Evolutionary conservation across 371 early-diverging fungal species (phyloP), one percentile per base, ranked within the genome.

Genomic region (Paramicrosporidium saccamoebae): DNA sequence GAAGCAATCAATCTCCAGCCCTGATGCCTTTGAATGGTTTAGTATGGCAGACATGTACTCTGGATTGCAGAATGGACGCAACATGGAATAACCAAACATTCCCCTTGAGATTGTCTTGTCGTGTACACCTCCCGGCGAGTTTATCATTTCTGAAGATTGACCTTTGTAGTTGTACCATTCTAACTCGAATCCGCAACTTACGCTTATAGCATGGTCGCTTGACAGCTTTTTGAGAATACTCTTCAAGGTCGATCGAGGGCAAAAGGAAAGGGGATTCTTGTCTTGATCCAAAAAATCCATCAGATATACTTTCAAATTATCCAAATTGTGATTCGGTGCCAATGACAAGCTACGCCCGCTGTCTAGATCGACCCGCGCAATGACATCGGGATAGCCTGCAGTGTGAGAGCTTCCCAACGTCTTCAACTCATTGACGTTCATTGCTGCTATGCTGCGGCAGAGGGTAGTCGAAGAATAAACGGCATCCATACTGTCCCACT

Each of bases 141-240:
- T n/a, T n/a, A n/a, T n/a, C n/a, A n/a, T n/a, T n/a, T n/a, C n/a
- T n/a, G n/a, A n/a, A 10, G 2, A 26, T 21, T 27, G 46, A 67
- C 67, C 69, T 45, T 58, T 50, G 35, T 65, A 72, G 38, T 65
- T 64, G 45, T 51, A 77, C 27, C 61, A 77, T 41, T 77, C 72
- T 37, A 54, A 66, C 42, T 77, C 72, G 1, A 58, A 50, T 4
- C 77, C 72, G 41, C 52, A 52, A 24, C 55, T 46, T 5, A 66
- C 52, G 8, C 43, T 48, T 23, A 53, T 37, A 0, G 60, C 58
- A 9, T 50, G 29, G n/a, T n/a, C 11, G 39, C 31, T 3, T 44
- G 31, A 11, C 41, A 46, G n/a, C 14, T 44, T 32, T 4, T 39
- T 41, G 3, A 52, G 39, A 6, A 54, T 45, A 7, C 37, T 27